Evolutionary conservation across 192 early-diverging fungal genomes (phyloP).

Genomic region (Rhizophlyctis rosea): DNA sequence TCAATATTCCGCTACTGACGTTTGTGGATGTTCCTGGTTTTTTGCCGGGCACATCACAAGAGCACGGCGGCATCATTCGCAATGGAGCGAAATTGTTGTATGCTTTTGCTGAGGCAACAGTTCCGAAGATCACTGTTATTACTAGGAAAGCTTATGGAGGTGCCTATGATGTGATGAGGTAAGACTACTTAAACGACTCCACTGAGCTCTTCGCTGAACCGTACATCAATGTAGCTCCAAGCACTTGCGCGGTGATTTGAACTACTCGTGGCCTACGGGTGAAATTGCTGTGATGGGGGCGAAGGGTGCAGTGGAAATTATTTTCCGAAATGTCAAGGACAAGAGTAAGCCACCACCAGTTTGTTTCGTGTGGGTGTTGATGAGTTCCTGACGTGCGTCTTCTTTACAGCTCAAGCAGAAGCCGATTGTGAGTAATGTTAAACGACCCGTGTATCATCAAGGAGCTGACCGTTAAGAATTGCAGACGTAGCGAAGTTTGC

Average conservation of each 20-base stretch:
- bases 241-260: slow-evolving; percentile 89
- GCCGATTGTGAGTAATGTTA: slow-evolving; percentile 57
- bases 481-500: slow-evolving; percentile 80
- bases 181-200: slow-evolving; percentile 43
- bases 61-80: slow-evolving; percentile 93
- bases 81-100: slow-evolving; percentile 95
- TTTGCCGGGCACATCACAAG: slow-evolving; percentile 89
- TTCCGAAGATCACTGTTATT: slow-evolving; percentile 94
- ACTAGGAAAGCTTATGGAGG: slow-evolving; percentile 97
- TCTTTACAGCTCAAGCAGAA: slow-evolving; percentile 54
- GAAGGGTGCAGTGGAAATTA: slow-evolving; percentile 95
- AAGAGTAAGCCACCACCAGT: slow-evolving; percentile 28
- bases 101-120: slow-evolving; percentile 94
- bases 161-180: slow-evolving; percentile 96
- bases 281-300: slow-evolving; percentile 99
- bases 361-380: too few species aligned
- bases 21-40: slow-evolving; percentile 98
- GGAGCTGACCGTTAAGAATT: neutral
- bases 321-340: slow-evolving; percentile 70
- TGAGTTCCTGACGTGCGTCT: too few species aligned
- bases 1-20: slow-evolving; percentile 90
- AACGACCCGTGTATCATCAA: neutral
- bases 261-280: slow-evolving; percentile 93
- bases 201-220: neutral
- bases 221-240: slow-evolving; percentile 58